Evolutionary conservation across 2,329 filamentous ascomycete genomes (phyloP), one percentile per base, ranked within the genome.

Genomic region (Ustulina deusta): DNA sequence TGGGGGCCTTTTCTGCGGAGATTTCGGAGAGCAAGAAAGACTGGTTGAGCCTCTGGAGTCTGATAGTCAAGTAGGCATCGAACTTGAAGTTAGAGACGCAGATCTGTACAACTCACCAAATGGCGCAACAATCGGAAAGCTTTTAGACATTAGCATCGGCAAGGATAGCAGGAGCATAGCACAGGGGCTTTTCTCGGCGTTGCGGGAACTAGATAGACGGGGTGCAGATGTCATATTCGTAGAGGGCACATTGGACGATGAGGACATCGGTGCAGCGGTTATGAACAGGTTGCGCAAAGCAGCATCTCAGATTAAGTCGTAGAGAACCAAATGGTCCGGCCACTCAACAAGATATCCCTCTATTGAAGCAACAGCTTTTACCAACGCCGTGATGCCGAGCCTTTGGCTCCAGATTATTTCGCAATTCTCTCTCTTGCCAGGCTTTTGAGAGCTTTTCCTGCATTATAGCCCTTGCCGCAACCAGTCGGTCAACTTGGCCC

Each of bases 401-500:
- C 71, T 72, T 73, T 70, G 73, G 69, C 68, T 71, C 51, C 69
- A 70, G 44, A 49, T 62, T 59, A 65, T 65, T 42, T 71, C 65
- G 46, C 29, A 55, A 40, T 49, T 70, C 27, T 58, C 52, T 72
- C 68, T 65, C 49, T 49, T 49, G 48, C 49, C 13, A 27, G 27
- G 42, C 25, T 22, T 61, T 32, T 63, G 46, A 61, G 58, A 52
- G 40, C 44, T 70, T 65, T 65, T 66, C 85, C n/a, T 32, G 25
- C 49, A 6, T 62, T 82, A 93, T 80, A 94, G 81, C 22, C 93
- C 92, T 81, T 97, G 93, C 79, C 95, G 89, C 86, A 97, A 85
- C 87, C 94, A 91, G 82, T 97, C 94, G 51, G 93, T 92, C 78
- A 97, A 82, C 82, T 97, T 95, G 76, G 91, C 91, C 86, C 96